Conservation (phyloP, 2,329 filamentous ascomycete genomes). For the Colletotrichum sp. region DNA sequence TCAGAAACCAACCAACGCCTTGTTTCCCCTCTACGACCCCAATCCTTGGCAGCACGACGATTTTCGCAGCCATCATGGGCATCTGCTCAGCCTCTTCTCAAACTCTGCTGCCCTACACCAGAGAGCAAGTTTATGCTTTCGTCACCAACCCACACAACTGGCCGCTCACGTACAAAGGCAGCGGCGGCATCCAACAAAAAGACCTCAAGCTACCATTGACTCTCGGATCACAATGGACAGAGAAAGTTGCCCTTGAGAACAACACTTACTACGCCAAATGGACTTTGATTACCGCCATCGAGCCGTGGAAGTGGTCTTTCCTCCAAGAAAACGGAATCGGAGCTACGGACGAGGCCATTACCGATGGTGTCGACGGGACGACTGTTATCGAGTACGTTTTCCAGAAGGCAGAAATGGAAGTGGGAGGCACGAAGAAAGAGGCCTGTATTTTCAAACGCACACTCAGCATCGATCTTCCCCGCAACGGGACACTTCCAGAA, state of each 20-base stretch:
- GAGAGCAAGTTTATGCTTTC: neutral
- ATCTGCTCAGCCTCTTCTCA: neutral
- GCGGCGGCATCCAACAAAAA: neutral
- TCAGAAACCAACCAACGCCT: neutral
- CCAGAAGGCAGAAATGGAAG: neutral
- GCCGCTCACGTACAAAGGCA: neutral
- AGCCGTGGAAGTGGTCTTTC: neutral
- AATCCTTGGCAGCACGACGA: neutral
- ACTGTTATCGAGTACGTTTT: neutral
- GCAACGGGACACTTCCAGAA: neutral
- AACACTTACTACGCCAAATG: neutral
- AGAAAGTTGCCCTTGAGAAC: neutral
- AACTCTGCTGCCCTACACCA: neutral
- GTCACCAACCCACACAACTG: neutral
- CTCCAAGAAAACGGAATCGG: neutral
- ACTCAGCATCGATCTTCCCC: neutral
- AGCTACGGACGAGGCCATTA: neutral
- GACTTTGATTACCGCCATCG: neutral
- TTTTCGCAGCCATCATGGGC: neutral
- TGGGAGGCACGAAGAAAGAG: neutral
- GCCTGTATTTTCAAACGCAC: neutral
- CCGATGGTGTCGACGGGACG: neutral
- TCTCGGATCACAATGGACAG: neutral
- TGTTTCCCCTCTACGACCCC: neutral
- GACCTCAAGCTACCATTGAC: neutral